Conservation (phyloP, 352 stramenopile species). For the Globisporangium paddicum region DNA sequence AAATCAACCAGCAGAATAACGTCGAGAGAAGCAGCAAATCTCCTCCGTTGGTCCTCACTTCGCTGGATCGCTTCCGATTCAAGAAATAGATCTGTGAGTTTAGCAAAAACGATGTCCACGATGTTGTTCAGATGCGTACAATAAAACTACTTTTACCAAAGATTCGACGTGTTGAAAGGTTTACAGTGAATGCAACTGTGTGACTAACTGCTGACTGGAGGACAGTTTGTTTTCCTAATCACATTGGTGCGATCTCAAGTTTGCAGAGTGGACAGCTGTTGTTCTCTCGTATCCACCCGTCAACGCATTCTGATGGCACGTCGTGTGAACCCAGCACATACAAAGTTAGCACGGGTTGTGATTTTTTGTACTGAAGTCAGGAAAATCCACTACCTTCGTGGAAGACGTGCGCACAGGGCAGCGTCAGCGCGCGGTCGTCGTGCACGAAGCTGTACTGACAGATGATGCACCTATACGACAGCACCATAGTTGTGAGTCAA, state of each 20-base stretch:
- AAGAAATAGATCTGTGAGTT: constrained; percentile 8
- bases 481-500: too few species aligned
- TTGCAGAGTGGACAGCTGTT: constrained; percentile 80
- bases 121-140: neutral
- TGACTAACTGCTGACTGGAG: neutral
- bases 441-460: constrained; percentile 62
- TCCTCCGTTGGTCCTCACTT: constrained; percentile 5
- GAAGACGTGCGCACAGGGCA: constrained; percentile 74
- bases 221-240: too few species aligned
- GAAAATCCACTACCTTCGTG: constrained; percentile 40
- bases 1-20: constrained; percentile 4
- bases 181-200: neutral
- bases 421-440: constrained; percentile 54
- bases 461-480: constrained; percentile 76
- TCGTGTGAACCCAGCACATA: neutral
- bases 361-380: neutral
- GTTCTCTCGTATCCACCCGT: constrained; percentile 68
- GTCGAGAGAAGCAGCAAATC: neutral
- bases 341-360: too few species aligned
- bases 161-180: neutral
- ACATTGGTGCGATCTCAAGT: constrained; percentile 43
- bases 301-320: constrained; percentile 45
- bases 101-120: neutral
- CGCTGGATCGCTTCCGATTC: constrained; percentile 21
- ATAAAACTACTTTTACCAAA: constrained; percentile 2